phyloP scores from a whole-genome alignment of 1,139 yeast genomes.

The Diutina ranongensis region DNA sequence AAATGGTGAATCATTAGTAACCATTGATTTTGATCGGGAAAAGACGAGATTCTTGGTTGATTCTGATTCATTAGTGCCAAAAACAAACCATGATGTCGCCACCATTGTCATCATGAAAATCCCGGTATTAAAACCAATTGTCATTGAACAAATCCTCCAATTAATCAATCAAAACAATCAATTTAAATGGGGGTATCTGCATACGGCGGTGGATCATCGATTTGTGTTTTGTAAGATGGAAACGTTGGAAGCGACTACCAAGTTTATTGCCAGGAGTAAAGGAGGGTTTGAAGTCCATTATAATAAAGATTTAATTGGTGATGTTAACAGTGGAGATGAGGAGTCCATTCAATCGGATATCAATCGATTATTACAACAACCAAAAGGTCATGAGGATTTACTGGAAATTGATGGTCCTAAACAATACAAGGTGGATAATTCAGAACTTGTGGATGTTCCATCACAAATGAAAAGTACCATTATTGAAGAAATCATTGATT shows the following conservation, averaged over 20 bases:
- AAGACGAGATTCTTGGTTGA: neutral
- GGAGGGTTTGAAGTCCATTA: neutral
- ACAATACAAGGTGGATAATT: neutral
- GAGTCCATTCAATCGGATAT: neutral
- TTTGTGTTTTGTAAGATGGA: neutral
- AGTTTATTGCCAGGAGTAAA: neutral
- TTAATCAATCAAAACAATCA: neutral
- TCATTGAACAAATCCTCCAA: neutral
- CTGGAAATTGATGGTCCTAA: neutral
- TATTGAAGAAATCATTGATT: neutral
- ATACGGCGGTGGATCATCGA: neutral
- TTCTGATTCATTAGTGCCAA: neutral
- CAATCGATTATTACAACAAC: neutral
- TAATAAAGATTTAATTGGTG: neutral
- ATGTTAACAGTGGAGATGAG: neutral
- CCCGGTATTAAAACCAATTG: neutral
- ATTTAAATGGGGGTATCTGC: slow-evolving; percentile 3
- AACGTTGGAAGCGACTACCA: neutral
- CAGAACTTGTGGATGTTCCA: slow-evolving; percentile 1
- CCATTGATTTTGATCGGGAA: neutral
- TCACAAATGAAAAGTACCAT: neutral
- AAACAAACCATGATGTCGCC: neutral
- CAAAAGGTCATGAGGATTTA: neutral
- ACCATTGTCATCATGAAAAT: slow-evolving; percentile 1
- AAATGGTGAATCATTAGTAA: neutral